Percentiles rank a stretch among this genome's conserved stretches.
Evolutionary conservation across 2,329 filamentous ascomycete genomes (phyloP).

Genomic region (Endothia cerciana): DNA sequence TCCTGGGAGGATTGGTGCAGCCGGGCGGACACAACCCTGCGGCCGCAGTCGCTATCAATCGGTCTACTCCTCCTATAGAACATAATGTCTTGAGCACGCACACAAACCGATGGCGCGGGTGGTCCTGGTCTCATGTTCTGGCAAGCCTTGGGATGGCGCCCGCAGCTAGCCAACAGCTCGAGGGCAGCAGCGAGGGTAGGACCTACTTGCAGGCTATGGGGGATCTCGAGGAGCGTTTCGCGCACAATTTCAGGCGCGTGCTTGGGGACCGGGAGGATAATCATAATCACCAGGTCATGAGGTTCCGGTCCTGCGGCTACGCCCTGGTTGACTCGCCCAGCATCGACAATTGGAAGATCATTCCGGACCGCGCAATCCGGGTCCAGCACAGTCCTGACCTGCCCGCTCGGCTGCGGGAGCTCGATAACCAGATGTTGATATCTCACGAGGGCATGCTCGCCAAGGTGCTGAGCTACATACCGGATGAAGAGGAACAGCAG

Average conservation of each 20-base stretch:
- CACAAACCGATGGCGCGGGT: constrained; percentile 33
- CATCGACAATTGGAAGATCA: constrained; percentile 43
- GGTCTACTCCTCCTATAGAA: constrained; percentile 1
- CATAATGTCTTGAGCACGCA: neutral
- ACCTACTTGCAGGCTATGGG: constrained; percentile 2
- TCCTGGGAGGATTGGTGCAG: too few relatives aligned
- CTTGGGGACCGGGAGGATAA: constrained; percentile 35
- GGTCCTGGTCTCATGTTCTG: constrained; percentile 49
- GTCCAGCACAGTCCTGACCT: constrained; percentile 27
- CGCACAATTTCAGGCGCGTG: constrained; percentile 31
- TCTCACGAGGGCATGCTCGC: constrained; percentile 43
- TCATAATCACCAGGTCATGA: constrained; percentile 44
- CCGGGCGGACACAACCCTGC: neutral
- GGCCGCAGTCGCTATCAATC: constrained; percentile 9
- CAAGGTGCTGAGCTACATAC: constrained; percentile 39
- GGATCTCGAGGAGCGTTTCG: constrained; percentile 24
- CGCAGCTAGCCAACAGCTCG: constrained; percentile 23
- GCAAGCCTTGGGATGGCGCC: constrained; percentile 46
- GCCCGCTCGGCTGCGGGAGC: constrained; percentile 21
- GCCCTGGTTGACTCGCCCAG: constrained; percentile 45
- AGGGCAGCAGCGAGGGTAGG: neutral
- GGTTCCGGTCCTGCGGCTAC: constrained; percentile 66
- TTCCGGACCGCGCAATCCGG: constrained; percentile 33
- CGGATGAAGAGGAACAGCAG: constrained; percentile 35
- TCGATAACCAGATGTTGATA: constrained; percentile 41